A percentile compares a stretch with the other conserved stretches of the same genome.
phyloP scores from a whole-genome alignment of 2,329 filamentous ascomycete species.

The Alternaria alternata region DNA sequence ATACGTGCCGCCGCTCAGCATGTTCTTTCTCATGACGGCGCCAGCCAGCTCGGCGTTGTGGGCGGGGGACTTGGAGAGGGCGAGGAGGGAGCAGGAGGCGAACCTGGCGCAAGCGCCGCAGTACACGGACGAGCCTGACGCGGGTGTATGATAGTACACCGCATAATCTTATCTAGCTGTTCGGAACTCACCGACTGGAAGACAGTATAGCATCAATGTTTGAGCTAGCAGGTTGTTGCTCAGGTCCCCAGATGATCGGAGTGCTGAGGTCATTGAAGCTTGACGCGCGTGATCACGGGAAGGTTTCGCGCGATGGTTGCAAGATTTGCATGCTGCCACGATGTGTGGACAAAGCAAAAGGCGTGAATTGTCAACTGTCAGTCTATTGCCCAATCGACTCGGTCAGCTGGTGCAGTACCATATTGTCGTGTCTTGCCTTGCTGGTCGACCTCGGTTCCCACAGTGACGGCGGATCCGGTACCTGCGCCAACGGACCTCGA shows the following conservation, averaged over 20 bases:
- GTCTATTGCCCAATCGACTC: no score
- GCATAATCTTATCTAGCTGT: not conserved
- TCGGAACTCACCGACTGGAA: not conserved
- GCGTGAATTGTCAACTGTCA: no score
- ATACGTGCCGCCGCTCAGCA: conserved; percentile 88
- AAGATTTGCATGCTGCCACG: not conserved
- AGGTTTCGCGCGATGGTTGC: not conserved
- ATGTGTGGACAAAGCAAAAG: not conserved
- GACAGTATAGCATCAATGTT: not conserved
- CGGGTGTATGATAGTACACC: conserved; percentile 23
- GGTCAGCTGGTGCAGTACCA: not conserved
- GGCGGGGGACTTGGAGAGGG: conserved; percentile 76
- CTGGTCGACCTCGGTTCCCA: not conserved
- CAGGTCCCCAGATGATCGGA: not conserved
- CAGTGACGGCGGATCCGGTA: not conserved
- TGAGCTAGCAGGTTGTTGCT: not conserved
- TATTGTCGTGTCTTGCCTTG: not conserved
- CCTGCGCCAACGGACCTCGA: conserved; percentile 4
- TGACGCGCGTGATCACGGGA: not conserved
- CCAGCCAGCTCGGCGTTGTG: conserved; percentile 86
- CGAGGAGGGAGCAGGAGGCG: conserved; percentile 37
- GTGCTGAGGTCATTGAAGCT: conserved; percentile 16
- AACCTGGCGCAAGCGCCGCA: conserved; percentile 24
- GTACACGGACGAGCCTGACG: conserved; percentile 44
- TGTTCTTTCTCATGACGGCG: conserved; percentile 91